Percentiles rank a stretch among this genome's conserved stretches.
Conservation (phyloP, 495 filamentous ascomycete species). For the Aspergillus diversus region DNA sequence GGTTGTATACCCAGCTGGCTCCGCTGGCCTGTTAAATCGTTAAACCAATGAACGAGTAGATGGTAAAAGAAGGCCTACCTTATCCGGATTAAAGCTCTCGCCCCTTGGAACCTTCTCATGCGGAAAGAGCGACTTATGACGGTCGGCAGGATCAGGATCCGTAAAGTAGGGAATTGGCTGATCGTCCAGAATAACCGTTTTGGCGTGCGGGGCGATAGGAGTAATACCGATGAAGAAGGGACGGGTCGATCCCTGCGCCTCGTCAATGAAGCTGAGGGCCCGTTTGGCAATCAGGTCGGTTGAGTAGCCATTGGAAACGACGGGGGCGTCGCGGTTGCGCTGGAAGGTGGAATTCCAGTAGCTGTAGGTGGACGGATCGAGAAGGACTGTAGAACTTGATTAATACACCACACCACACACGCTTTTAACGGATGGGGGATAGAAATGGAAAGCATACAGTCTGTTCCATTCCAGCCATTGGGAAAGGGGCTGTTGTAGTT, state of each 20-base stretch:
- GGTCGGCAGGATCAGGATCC: slow-evolving; percentile 51
- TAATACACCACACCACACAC: no score
- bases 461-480: slow-evolving; percentile 48
- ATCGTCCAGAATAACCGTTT: slow-evolving; percentile 47
- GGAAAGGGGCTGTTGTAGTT: slow-evolving; percentile 56
- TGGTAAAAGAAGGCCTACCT: slow-evolving; percentile 32
- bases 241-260: slow-evolving; percentile 50
- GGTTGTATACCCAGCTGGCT: slow-evolving; percentile 62
- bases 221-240: slow-evolving; percentile 72
- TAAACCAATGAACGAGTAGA: no score
- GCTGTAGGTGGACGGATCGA: slow-evolving; percentile 65
- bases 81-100: slow-evolving; percentile 46
- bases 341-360: slow-evolving; percentile 63
- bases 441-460: slow-evolving; percentile 45
- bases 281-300: slow-evolving; percentile 59
- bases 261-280: slow-evolving; percentile 58
- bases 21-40: slow-evolving; percentile 34
- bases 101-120: slow-evolving; percentile 40
- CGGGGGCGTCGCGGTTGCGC: slow-evolving; percentile 53
- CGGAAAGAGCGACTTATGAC: slow-evolving; percentile 42
- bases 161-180: slow-evolving; percentile 36
- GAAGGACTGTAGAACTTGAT: slow-evolving; percentile 39
- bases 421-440: background rate
- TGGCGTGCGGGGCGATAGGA: slow-evolving; percentile 67
- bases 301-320: slow-evolving; percentile 50